A percentile compares a stretch with the other conserved stretches of the same genome.
phyloP scores from a whole-genome alignment of 2,329 filamentous ascomycete genomes.

The Cucurbitaria berberidis region DNA sequence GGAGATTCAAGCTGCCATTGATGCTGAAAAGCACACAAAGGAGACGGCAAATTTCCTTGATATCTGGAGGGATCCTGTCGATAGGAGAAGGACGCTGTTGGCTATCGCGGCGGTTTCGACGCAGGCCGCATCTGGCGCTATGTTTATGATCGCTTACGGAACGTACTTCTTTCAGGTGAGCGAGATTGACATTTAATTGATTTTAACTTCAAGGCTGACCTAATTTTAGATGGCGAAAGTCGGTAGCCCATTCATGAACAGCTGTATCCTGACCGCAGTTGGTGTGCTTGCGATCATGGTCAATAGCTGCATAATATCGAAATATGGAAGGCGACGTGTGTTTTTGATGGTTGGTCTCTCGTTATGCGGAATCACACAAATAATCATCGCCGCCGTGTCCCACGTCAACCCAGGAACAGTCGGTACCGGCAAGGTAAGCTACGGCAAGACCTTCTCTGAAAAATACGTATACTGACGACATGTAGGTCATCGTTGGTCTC shows the following conservation, averaged over 20 bases:
- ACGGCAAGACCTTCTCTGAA: not conserved
- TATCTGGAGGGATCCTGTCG: slow-evolving; percentile 59
- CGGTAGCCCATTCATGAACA: slow-evolving; percentile 59
- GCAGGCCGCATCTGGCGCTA: slow-evolving; percentile 62
- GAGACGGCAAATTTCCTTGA: slow-evolving; percentile 58
- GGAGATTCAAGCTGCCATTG: slow-evolving; percentile 38
- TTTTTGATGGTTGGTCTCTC: slow-evolving; percentile 60
- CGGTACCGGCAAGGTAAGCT: slow-evolving; percentile 49
- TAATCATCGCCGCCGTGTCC: slow-evolving; percentile 62
- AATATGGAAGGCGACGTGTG: slow-evolving; percentile 59
- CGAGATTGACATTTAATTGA: not conserved
- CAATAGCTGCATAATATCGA: slow-evolving; percentile 61
- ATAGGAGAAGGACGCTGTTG: slow-evolving; percentile 58
- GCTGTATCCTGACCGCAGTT: slow-evolving; percentile 61
- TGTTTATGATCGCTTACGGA: slow-evolving; percentile 52
- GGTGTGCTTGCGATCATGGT: slow-evolving; percentile 61
- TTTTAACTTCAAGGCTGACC: not conserved
- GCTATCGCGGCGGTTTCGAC: slow-evolving; percentile 57
- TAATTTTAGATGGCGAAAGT: slow-evolving; percentile 34
- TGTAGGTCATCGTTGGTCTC: slow-evolving; percentile 57
- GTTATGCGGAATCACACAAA: slow-evolving; percentile 62
- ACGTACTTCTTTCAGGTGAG: slow-evolving; percentile 41
- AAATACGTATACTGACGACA: not conserved
- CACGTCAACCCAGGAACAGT: slow-evolving; percentile 51
- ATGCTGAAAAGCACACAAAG: slow-evolving; percentile 52